Conservation (phyloP, 495 filamentous ascomycete genomes). For the Coniosporium apollinis region DNA sequence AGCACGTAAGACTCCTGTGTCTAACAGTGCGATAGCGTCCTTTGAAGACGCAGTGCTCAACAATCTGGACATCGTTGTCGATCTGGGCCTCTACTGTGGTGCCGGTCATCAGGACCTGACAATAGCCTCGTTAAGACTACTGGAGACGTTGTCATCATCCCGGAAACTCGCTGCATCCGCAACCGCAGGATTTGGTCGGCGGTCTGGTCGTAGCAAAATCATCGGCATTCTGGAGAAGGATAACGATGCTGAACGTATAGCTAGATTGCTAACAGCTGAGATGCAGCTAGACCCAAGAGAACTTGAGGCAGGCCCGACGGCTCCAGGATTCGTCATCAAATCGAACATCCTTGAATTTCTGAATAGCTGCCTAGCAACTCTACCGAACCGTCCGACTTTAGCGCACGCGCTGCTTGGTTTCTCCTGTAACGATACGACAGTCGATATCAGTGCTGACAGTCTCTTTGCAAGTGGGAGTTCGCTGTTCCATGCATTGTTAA, state of each 20-base stretch:
- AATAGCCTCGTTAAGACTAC: constrained; percentile 54
- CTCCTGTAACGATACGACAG: constrained; percentile 43
- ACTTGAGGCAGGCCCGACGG: constrained; percentile 40
- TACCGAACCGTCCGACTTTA: constrained; percentile 57
- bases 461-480: constrained; percentile 51
- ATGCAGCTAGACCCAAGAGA: constrained; percentile 46
- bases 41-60: constrained; percentile 87
- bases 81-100: constrained; percentile 69
- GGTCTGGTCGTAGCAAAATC: constrained; percentile 53
- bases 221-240: constrained; percentile 60
- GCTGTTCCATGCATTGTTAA: constrained; percentile 66
- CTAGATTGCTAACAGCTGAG: constrained; percentile 46
- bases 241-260: constrained; percentile 50
- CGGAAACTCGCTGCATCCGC: constrained; percentile 40
- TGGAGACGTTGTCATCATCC: constrained; percentile 74
- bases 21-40: constrained; percentile 57
- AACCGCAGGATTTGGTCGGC: constrained; percentile 13
- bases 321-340: constrained; percentile 58
- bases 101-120: constrained; percentile 61
- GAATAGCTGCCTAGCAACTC: constrained; percentile 53
- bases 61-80: constrained; percentile 55
- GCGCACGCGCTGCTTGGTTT: constrained; percentile 89
- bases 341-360: constrained; percentile 66
- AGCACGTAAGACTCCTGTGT: constrained; percentile 32
- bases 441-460: constrained; percentile 45